These are phyloP conservation scores for Scortechinia acanthostroma DNA, from an alignment of 2,329 filamentous ascomycete species.

Conservation along the genomic window DNA sequence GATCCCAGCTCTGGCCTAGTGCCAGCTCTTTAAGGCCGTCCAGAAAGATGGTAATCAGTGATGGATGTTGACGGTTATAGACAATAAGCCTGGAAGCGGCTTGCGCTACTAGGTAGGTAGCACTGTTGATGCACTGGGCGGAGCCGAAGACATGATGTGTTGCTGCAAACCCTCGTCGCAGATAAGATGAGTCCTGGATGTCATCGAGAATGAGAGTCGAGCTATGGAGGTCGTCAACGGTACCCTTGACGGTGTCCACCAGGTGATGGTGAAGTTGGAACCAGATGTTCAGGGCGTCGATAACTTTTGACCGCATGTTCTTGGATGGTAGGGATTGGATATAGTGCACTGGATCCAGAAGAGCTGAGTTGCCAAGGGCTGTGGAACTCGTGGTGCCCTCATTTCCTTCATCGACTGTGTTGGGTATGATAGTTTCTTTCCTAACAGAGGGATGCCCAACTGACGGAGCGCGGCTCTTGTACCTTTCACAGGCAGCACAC, in stretches of 20 bases:
- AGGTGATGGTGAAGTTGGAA: too few species aligned
- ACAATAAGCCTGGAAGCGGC: constrained; percentile 69
- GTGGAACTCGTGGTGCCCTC: too few species aligned
- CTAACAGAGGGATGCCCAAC: too few species aligned
- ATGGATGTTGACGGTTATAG: constrained; percentile 61
- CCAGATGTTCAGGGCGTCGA: constrained; percentile 32
- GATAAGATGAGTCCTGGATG: constrained; percentile 73
- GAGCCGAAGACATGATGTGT: constrained; percentile 80
- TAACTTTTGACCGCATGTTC: constrained; percentile 30
- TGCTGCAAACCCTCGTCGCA: constrained; percentile 74
- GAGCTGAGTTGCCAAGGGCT: too few species aligned
- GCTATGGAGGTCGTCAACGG: constrained; percentile 80
- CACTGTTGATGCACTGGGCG: constrained; percentile 82
- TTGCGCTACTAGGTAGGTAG: constrained; percentile 75
- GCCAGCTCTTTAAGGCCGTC: constrained; percentile 81
- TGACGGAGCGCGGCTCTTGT: too few species aligned
- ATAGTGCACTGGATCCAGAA: too few species aligned
- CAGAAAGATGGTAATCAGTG: constrained; percentile 64
- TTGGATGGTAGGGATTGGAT: constrained; percentile 34
- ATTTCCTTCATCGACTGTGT: too few species aligned
- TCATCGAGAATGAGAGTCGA: constrained; percentile 80
- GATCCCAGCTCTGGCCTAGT: constrained; percentile 81
- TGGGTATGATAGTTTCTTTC: too few species aligned
- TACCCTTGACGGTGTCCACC: constrained; percentile 71
- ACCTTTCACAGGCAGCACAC: too few species aligned